A percentile compares a stretch with the other conserved stretches of the same genome.
phyloP scores from a whole-genome alignment of 306 rosid genomes.

The Prunus salicina region DNA sequence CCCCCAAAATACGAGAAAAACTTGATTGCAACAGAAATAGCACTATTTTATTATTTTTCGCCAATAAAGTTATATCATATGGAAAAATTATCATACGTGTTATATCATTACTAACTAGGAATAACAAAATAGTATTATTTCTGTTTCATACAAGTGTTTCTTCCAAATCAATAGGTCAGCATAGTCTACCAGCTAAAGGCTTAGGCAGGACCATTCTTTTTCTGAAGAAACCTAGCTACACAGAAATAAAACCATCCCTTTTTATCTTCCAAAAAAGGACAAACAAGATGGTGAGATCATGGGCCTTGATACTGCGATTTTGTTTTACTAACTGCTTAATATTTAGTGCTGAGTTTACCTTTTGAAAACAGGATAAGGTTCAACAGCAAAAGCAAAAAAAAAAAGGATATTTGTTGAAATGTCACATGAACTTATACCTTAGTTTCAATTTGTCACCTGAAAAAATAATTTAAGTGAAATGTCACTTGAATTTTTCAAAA shows the following conservation, averaged over 20 bases:
- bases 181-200: no score
- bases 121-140: no score
- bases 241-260: neutral
- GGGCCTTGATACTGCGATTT: neutral
- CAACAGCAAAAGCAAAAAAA: no score
- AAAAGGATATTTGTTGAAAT: no score
- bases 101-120: rapidly evolving
- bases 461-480: no score
- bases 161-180: no score
- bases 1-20: neutral
- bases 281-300: neutral
- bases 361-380: no score
- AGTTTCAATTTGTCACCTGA: no score
- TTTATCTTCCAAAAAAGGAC: neutral
- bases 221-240: neutral
- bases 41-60: rapidly evolving
- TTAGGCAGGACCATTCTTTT: neutral
- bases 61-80: no score
- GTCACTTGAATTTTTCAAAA: no score
- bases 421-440: no score
- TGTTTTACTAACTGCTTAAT: neutral
- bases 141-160: no score
- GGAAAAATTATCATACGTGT: rapidly evolving
- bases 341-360: neutral
- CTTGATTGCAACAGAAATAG: rapidly evolving